Evolutionary conservation across 352 stramenopile genomes (phyloP), one percentile per base, ranked within the genome.

Genomic region (Pythium coloratum): DNA sequence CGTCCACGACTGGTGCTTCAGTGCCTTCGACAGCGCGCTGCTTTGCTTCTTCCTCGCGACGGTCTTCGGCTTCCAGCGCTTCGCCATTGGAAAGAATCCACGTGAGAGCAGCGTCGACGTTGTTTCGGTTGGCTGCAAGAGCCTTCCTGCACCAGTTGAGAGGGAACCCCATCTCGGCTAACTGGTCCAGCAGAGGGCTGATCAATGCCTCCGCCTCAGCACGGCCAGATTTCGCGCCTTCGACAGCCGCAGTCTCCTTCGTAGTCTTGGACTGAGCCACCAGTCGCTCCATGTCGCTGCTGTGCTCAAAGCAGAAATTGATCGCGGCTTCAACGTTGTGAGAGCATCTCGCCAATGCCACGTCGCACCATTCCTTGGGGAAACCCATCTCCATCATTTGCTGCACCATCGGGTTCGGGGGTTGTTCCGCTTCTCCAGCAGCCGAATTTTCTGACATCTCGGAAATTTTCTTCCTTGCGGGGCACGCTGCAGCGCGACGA

Each of bases 351-450:
- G 84, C 76, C 46, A 97, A 71, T 34, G 91, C 90, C 30, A 96
- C 86, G 63, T 97, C 89, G 70, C 91, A 97, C 91, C 90, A 97
- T 62, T 97, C 90, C 60, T 94, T 94, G 10, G 91, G 89, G 56
- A 97, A 97, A 30, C 91, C 91, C 88, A 97, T 97, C 58, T 97
- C 91, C 90, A 97, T 96, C 90, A 97, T 97, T 69, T 96, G 88
- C 66, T 95, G 88, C 14, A 94, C 85, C 76, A 95, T 90, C 33
- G 85, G 80, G 14, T 83, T 86, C 3, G 81, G 75, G 13, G 75
- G 67, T 16, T 60, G 30, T 14, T 73, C 76, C 14, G 78, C 70
- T 10, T 70, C 53, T 58, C 72, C 69, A n/a, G 66, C 56, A 34
- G 38, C 40, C 28, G 81, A 66, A 58, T 58, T 47, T 24, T 80